Percentiles rank a stretch among this genome's conserved stretches.
Conservation (phyloP, 495 filamentous ascomycete species). For the Podospora tetraspora region DNA sequence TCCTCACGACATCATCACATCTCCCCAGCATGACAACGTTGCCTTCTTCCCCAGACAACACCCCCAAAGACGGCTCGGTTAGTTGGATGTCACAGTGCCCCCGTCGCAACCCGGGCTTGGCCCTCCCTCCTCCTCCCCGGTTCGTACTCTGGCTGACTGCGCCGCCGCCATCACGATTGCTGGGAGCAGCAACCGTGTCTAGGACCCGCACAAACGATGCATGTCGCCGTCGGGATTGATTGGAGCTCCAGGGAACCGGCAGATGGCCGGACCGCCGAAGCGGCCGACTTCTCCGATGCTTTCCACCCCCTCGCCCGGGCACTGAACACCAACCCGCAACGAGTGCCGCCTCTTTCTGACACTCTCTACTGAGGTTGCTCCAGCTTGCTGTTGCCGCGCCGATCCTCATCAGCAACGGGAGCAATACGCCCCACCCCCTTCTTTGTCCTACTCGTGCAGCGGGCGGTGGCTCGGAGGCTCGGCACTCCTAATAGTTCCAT, state of each 20-base stretch:
- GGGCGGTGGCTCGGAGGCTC: not conserved
- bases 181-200: not conserved
- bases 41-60: not conserved
- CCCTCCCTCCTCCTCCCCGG: not conserved
- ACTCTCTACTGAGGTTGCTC: not conserved
- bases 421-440: not conserved
- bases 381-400: not conserved
- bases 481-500: not conserved
- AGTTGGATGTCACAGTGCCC: not conserved
- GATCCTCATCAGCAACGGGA: not conserved
- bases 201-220: slow-evolving; percentile 1
- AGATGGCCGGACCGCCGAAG: slow-evolving; percentile 1
- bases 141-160: not conserved
- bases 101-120: not conserved
- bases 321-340: not conserved
- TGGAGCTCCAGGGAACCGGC: slow-evolving; percentile 1
- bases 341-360: not conserved
- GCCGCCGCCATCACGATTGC: not conserved
- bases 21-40: not conserved
- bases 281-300: not conserved
- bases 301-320: not conserved
- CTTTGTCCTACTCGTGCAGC: not conserved
- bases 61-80: not conserved
- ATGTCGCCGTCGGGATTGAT: slow-evolving; percentile 9
- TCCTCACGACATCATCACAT: not conserved